A percentile compares a stretch with the other conserved stretches of the same genome.
Conservation (phyloP, 2,329 filamentous ascomycete species). For the Talaromyces sp. region DNA sequence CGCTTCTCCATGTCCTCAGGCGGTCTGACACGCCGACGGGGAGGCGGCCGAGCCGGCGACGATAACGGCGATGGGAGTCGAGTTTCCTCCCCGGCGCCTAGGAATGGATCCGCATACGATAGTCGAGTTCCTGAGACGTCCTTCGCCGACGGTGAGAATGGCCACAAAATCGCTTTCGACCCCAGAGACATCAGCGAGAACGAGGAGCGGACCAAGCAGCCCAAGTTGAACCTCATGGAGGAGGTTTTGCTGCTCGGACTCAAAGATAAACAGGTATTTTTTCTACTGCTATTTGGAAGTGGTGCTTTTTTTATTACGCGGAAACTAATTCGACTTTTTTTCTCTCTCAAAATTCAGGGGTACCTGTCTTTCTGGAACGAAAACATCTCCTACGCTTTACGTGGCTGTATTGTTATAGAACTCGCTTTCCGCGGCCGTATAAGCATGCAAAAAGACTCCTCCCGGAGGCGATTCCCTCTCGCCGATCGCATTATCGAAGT, state of each 20-base stretch:
- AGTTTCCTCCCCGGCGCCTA: slow-evolving; percentile 60
- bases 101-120: slow-evolving; percentile 55
- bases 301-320: neutral
- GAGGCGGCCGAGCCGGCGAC: slow-evolving; percentile 55
- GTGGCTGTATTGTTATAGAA: slow-evolving; percentile 97
- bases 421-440: slow-evolving; percentile 92
- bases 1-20: slow-evolving; percentile 55
- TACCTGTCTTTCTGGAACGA: slow-evolving; percentile 99
- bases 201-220: slow-evolving; percentile 93
- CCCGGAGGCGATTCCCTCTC: slow-evolving; percentile 83
- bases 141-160: slow-evolving; percentile 82
- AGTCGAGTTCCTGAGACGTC: slow-evolving; percentile 65
- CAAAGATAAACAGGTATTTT: slow-evolving; percentile 93
- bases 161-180: slow-evolving; percentile 97
- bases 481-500: slow-evolving; percentile 95
- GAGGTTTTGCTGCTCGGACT: slow-evolving; percentile 91
- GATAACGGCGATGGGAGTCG: slow-evolving; percentile 62
- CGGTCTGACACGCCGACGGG: slow-evolving; percentile 68
- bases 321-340: neutral
- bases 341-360: slow-evolving; percentile 54
- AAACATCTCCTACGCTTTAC: slow-evolving; percentile 96
- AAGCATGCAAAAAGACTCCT: slow-evolving; percentile 97
- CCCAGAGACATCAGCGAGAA: slow-evolving; percentile 96
- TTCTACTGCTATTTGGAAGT: neutral
- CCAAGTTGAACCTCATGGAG: slow-evolving; percentile 98